Conservation (phyloP, 2,329 filamentous ascomycete genomes). For the Fusarium poae region DNA sequence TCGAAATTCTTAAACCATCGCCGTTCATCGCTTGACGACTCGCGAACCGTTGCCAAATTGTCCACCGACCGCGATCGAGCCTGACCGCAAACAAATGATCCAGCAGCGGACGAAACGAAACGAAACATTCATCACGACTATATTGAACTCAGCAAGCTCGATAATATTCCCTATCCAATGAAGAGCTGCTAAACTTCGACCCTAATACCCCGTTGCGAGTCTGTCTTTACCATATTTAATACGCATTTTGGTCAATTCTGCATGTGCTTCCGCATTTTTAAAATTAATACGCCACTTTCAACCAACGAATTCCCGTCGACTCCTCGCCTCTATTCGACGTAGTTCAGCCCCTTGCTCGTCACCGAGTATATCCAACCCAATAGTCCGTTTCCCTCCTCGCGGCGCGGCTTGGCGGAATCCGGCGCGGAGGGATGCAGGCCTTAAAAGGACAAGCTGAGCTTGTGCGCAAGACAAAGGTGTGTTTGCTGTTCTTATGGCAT, state of each 20-base stretch:
- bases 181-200: background rate
- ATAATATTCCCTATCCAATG: constrained; percentile 16
- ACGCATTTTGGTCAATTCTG: constrained; percentile 29
- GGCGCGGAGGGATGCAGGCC: constrained; percentile 63
- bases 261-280: constrained; percentile 38
- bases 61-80: constrained; percentile 13
- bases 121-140: constrained; percentile 30
- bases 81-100: constrained; percentile 34
- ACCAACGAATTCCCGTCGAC: constrained; percentile 34
- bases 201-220: constrained; percentile 10
- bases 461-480: constrained; percentile 72
- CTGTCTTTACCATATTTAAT: constrained; percentile 29
- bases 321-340: constrained; percentile 24
- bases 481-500: constrained; percentile 24
- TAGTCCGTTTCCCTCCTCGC: constrained; percentile 37
- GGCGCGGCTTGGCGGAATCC: constrained; percentile 44
- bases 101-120: constrained; percentile 31
- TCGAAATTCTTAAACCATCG: background rate
- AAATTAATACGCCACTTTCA: constrained; percentile 40
- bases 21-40: constrained; percentile 5
- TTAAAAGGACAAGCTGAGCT: constrained; percentile 70
- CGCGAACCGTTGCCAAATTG: constrained; percentile 10
- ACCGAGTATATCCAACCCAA: constrained; percentile 12
- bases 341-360: constrained; percentile 8
- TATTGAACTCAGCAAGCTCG: constrained; percentile 4